Evolutionary conservation across 225 moss, liverwort and hornwort species (phyloP), one percentile per base, ranked within the genome.

Genomic region (Climacium dendroides): DNA sequence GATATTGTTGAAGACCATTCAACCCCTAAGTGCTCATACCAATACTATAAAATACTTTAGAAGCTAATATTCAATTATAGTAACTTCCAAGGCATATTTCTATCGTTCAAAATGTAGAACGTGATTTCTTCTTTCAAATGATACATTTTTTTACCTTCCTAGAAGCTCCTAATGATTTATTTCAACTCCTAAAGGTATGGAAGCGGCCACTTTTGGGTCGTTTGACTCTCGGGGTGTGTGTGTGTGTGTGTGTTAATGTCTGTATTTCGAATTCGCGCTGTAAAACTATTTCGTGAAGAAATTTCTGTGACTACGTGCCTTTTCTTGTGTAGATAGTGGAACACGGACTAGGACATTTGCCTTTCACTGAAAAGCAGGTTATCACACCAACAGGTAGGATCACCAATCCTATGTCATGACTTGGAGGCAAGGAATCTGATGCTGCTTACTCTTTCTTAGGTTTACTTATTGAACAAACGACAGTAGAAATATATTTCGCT

Each of bases 291-390:
- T 52, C 6, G 55, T 63, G 53, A 78, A 45, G 62, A 67, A 85
- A 47, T 86, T 34, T 35, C 22, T 70, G 52, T 87, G 54, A 80
- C 62, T 30, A 78, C 72, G 55, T 78, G 77, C 48, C 71, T 57
- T 61, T 67, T 73, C 43, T 37, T 89, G 78, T 91, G 88, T 83
- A 92, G 94, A 89, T 97, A 66, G 97, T 97, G 85, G 97, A 97
- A 93, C 96, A 97, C 84, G 97, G 97, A 79, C 94, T 97, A 28
- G 97, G 97, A 32, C 91, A 97, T 88, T 92, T 97, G 85, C 96
- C 97, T 45, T 97, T 97, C 67, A 97, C 97, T 82, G 97, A 97
- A 89, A 97, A 95, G 87, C 97, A 97, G 86, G 95, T 97, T 19
- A 90, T 96, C 65, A 95, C 97, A 64, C 96, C 97, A 61, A 95